Conservation (phyloP, 2,329 filamentous ascomycete species). For the Curvularia spicifera region DNA sequence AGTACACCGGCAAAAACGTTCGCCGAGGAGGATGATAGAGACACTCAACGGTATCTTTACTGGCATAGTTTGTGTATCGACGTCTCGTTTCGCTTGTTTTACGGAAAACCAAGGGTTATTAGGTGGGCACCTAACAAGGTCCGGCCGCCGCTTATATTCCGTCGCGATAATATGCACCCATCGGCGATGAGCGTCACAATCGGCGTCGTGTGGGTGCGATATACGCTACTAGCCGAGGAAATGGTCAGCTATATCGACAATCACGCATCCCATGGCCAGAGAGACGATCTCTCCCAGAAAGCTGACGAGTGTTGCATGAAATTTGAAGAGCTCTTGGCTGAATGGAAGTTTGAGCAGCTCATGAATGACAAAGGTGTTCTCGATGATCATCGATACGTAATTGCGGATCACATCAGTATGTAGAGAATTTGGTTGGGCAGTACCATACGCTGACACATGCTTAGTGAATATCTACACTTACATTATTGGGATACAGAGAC, state of each 20-base stretch:
- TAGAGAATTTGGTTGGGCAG: neutral
- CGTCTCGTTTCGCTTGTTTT: slow-evolving; percentile 37
- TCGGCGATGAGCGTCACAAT: slow-evolving; percentile 23
- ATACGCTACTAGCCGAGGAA: slow-evolving; percentile 29
- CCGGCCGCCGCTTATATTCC: slow-evolving; percentile 29
- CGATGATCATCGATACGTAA: slow-evolving; percentile 21
- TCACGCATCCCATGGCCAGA: neutral
- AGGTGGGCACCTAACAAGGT: slow-evolving; percentile 28
- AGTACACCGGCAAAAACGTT: slow-evolving; percentile 23
- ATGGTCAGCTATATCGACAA: slow-evolving; percentile 29
- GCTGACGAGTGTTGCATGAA: slow-evolving; percentile 27
- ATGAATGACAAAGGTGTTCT: slow-evolving; percentile 15
- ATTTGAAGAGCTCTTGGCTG: slow-evolving; percentile 26
- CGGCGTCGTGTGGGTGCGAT: slow-evolving; percentile 29
- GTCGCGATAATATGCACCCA: slow-evolving; percentile 27
- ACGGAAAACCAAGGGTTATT: slow-evolving; percentile 34
- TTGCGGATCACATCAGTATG: slow-evolving; percentile 32
- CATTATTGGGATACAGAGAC: slow-evolving; percentile 36
- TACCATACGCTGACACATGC: neutral
- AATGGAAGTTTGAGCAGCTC: slow-evolving; percentile 9
- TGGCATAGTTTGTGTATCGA: slow-evolving; percentile 36
- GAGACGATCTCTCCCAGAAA: slow-evolving; percentile 12
- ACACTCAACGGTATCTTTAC: slow-evolving; percentile 29
- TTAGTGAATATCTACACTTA: slow-evolving; percentile 32
- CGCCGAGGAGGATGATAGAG: slow-evolving; percentile 31